A percentile compares a stretch with the other conserved stretches of the same genome.
These are phyloP conservation scores for Xylaria sp. DNA, from an alignment of 2,329 filamentous ascomycete genomes.

Conservation along the genomic window DNA sequence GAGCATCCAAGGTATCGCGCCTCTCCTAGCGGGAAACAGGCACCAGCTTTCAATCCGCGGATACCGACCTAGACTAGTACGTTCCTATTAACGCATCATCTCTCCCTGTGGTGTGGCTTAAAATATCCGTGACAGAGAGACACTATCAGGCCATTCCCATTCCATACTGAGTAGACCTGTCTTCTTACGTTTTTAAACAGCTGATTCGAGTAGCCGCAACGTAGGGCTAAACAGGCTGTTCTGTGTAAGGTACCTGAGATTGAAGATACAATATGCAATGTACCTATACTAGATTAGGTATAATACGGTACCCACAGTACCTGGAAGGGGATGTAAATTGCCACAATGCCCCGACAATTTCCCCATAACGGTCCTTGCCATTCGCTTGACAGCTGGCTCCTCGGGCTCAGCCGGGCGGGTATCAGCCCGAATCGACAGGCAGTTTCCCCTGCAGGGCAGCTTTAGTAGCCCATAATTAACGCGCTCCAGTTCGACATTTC, in stretches of 20 bases:
- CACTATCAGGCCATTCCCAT: slow-evolving; percentile 18
- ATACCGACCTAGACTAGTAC: slow-evolving; percentile 10
- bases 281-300: background rate
- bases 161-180: slow-evolving; percentile 16
- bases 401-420: slow-evolving; percentile 14
- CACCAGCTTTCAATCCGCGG: slow-evolving; percentile 18
- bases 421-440: background rate
- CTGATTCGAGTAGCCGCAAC: slow-evolving; percentile 21
- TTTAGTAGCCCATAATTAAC: slow-evolving; percentile 24
- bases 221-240: background rate
- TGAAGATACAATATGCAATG: background rate
- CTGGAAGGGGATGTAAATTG: slow-evolving; percentile 14
- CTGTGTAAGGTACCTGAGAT: too few species aligned
- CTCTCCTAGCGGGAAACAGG: too few species aligned
- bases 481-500: slow-evolving; percentile 29
- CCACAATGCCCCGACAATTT: slow-evolving; percentile 9
- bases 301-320: slow-evolving; percentile 6
- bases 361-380: slow-evolving; percentile 17
- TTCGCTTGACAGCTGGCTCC: slow-evolving; percentile 14
- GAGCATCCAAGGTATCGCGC: background rate
- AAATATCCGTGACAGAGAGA: background rate
- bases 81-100: background rate
- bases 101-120: background rate
- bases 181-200: slow-evolving; percentile 19
- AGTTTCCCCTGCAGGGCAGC: background rate